Evolutionary conservation across 176 grass and related monocot species (phyloP).

Genomic region (Paspalum notatum): DNA sequence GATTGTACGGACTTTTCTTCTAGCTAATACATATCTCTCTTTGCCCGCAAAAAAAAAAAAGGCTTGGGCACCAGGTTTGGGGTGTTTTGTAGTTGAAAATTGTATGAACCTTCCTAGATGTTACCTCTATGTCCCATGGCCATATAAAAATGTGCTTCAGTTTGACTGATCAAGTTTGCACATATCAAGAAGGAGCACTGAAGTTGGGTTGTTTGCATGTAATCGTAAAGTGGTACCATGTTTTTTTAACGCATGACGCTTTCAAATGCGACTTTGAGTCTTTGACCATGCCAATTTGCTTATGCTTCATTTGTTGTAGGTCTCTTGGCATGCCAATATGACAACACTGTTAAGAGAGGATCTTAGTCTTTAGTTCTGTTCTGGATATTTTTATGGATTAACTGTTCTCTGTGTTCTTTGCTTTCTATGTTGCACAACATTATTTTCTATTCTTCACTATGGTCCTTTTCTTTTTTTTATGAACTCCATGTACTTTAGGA

Average conservation of each 20-base stretch:
- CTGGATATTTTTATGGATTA: slow-evolving; percentile 8
- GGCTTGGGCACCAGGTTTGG: not conserved
- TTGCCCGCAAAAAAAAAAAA: too few relatives aligned
- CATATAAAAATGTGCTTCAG: not conserved
- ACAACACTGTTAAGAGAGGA: not conserved
- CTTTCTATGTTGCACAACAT: slow-evolving; percentile 15
- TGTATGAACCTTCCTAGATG: not conserved
- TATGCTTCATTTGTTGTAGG: not conserved
- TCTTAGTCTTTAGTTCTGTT: not conserved
- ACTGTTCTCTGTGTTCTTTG: not conserved
- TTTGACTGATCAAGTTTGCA: not conserved
- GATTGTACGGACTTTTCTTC: too few relatives aligned
- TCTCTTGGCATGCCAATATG: slow-evolving; percentile 1
- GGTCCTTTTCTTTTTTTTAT: slow-evolving; percentile 14
- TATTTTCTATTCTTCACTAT: slow-evolving; percentile 7
- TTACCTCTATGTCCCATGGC: not conserved
- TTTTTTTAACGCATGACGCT: too few relatives aligned
- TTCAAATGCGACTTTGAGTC: too few relatives aligned
- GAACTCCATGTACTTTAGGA: slow-evolving; percentile 54
- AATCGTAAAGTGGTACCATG: not conserved
- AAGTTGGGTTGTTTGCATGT: slow-evolving; percentile 4
- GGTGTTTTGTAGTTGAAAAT: slow-evolving; percentile 1
- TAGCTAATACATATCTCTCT: too few relatives aligned
- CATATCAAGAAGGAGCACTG: slow-evolving; percentile 13
- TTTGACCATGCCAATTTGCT: slow-evolving; percentile 1